Evolutionary conservation across 306 rosid genomes (phyloP), one percentile per base, ranked within the genome.

Genomic region (Cyclanthera cordifolia): DNA sequence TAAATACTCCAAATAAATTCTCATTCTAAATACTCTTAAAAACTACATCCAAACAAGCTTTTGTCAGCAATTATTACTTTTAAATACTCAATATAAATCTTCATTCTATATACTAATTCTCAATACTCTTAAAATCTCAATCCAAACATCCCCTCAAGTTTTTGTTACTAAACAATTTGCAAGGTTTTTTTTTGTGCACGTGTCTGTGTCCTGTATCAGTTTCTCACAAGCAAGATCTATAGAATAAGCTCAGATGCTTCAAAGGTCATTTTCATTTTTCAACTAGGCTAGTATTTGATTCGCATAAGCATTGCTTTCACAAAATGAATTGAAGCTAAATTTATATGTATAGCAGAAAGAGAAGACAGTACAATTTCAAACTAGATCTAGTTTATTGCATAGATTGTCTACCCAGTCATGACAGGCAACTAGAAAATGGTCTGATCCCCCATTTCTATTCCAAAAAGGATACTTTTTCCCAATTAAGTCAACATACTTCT

Each of bases 391-490:
- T 23, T 23, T 65, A 75, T 39, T 21, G 51, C 47, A 56, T 56
- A 43, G 61, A 50, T 53, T 67, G 64, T 82, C 8, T 78, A 92
- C 98, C 98, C 98, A 92, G 61, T 92, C 98, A 76, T 92, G 96
- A 75, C 98, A 92, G 70, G 93, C 98, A 54, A 85, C 95, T 21
- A 92, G 86, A 79, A 92, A 92, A 81, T 89, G 98, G 79, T 92
- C 96, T 21, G 90, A 85, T 75, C 98, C 98, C 48, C 61, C 83
- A 23, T 95, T 87, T 84, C 95, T 81, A 81, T 92, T 92, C 96
- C 95, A 92, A 68, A 84, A 89, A 64, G 76, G 83, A 81, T 87
- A 82, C 69, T 79, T 87, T 55, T 81, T 70, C 27, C 90, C 79
- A 64, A 92, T 87, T 64, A 85, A 58, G 49, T 79, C 83, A 67